Percentiles rank a stretch among this genome's conserved stretches.
phyloP scores from a whole-genome alignment of 2,329 filamentous ascomycete genomes.

The Tolypocladium sp. region DNA sequence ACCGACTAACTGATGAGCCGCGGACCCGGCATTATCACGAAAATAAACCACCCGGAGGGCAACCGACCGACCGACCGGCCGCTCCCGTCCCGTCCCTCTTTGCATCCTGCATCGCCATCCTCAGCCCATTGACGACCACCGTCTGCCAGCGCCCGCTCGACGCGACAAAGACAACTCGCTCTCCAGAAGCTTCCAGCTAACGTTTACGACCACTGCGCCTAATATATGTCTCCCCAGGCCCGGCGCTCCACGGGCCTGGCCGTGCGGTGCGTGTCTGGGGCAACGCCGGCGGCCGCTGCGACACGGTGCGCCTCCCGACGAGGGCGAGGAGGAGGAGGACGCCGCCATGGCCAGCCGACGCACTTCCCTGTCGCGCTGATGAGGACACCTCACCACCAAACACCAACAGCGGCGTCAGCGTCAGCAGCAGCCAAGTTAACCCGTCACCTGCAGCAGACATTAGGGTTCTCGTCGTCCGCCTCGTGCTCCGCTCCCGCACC shows the following conservation, averaged over 20 bases:
- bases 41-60: background rate
- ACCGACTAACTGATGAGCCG: background rate
- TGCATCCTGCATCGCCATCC: background rate
- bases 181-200: too few species aligned
- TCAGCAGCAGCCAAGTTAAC: constrained; percentile 1
- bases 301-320: background rate
- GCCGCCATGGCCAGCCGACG: background rate
- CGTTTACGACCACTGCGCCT: too few species aligned
- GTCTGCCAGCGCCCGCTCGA: too few species aligned
- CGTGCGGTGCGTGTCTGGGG: constrained; percentile 7
- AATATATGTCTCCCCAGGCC: constrained; percentile 21
- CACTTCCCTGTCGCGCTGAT: background rate
- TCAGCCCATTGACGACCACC: too few species aligned
- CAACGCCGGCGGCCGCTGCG: background rate
- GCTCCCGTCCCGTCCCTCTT: background rate
- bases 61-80: background rate
- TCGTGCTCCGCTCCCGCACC: background rate
- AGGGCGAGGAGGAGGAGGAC: background rate
- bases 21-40: background rate
- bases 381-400: background rate
- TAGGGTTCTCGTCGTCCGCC: background rate
- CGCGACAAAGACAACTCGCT: too few species aligned
- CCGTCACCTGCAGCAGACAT: constrained; percentile 1
- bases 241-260: constrained; percentile 19
- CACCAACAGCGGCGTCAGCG: background rate